Evolutionary conservation across 2,329 filamentous ascomycete species (phyloP).

Genomic region (Fusarium bactridioides): DNA sequence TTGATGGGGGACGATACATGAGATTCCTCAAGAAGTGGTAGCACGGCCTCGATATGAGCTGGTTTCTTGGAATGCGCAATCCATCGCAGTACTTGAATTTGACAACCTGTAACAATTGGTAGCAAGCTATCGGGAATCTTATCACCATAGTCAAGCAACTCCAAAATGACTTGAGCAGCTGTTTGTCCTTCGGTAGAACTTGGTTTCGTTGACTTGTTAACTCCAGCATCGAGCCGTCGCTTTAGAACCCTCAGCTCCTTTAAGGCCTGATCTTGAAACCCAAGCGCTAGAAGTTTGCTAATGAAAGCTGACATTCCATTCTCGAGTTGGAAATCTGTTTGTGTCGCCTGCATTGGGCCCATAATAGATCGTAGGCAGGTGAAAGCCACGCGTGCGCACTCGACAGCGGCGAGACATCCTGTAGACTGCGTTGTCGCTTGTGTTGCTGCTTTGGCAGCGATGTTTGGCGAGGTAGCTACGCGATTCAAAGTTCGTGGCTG

Average conservation of each 20-base stretch:
- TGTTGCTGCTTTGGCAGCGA: conserved; percentile 46
- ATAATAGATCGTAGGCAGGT: conserved; percentile 68
- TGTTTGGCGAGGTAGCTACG: conserved; percentile 61
- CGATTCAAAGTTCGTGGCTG: conserved; percentile 69
- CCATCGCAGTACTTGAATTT: conserved; percentile 71
- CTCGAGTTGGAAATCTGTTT: conserved; percentile 74
- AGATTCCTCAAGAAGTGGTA: conserved; percentile 63
- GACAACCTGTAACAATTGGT: conserved; percentile 66
- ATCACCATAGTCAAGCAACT: conserved; percentile 69
- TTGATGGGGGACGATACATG: conserved; percentile 65
- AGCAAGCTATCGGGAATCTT: conserved; percentile 55
- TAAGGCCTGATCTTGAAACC: conserved; percentile 71
- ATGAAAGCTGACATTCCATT: conserved; percentile 75
- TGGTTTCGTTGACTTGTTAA: conserved; percentile 46
- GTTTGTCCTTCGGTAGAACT: conserved; percentile 43
- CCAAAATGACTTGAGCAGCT: conserved; percentile 53
- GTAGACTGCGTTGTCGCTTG: conserved; percentile 46
- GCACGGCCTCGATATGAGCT: conserved; percentile 62
- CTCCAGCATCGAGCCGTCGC: conserved; percentile 60
- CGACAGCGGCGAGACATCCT: conserved; percentile 65
- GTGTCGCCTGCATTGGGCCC: conserved; percentile 58
- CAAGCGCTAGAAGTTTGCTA: conserved; percentile 70
- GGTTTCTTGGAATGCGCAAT: conserved; percentile 68
- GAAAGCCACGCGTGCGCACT: conserved; percentile 75
- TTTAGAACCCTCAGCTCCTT: conserved; percentile 75